Evolutionary conservation across 2,329 filamentous ascomycete species (phyloP).

Genomic region (Coniochaeta sp.): DNA sequence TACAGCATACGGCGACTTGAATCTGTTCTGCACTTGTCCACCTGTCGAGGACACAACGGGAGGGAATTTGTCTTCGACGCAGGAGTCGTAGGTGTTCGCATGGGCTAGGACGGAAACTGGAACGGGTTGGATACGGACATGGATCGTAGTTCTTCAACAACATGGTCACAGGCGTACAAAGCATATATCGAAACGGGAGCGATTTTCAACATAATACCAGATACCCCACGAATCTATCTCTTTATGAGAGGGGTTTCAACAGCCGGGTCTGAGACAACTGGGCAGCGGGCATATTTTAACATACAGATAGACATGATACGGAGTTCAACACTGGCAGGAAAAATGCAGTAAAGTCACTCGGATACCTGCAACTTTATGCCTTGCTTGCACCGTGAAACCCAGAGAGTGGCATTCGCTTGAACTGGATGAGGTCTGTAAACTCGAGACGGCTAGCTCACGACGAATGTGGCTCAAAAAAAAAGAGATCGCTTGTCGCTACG

Average conservation of each 20-base stretch:
- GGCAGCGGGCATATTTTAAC: neutral
- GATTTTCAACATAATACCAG: neutral
- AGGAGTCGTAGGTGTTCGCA: neutral
- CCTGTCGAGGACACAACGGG: conserved; percentile 62
- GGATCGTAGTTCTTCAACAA: neutral
- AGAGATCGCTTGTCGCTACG: too few relatives aligned
- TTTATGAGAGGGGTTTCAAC: neutral
- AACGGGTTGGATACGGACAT: neutral
- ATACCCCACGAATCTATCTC: neutral
- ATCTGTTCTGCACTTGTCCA: conserved; percentile 91
- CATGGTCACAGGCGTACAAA: neutral
- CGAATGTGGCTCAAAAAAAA: too few relatives aligned
- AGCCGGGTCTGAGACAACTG: neutral
- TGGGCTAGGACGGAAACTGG: neutral
- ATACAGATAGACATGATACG: neutral
- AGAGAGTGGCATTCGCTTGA: too few relatives aligned
- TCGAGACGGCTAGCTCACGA: too few relatives aligned
- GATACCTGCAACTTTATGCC: neutral
- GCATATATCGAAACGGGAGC: neutral
- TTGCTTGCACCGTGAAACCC: too few relatives aligned
- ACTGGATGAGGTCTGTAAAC: too few relatives aligned
- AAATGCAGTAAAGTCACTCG: neutral
- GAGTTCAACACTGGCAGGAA: neutral
- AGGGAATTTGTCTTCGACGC: conserved; percentile 10
- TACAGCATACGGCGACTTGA: conserved; percentile 78